Evolutionary conservation across 805 yeast species (phyloP), one percentile per base, ranked within the genome.

Genomic region (Isabelozyma rhagii): DNA sequence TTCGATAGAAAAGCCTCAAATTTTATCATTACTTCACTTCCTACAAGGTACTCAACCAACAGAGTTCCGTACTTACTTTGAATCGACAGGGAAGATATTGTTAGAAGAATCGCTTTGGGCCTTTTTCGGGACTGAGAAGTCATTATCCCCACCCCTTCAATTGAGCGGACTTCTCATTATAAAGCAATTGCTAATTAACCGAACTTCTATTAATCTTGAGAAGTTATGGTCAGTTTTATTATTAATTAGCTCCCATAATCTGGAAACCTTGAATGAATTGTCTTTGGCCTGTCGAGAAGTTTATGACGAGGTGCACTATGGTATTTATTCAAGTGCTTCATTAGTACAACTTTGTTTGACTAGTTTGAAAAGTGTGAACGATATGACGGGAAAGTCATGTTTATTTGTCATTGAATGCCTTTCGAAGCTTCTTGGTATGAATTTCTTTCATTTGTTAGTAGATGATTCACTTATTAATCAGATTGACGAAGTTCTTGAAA

Each of bases 141-240:
- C 36, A 31, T 14, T 55, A 27, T 15, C 49, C 8, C 31, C 48
- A 13, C 36, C 60, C 1, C 54, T 53, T 15, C 46, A 60, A 3
- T 48, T 69, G 11, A 62, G 62, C 47, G 78, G 71, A 3, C 62
- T 74, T 44, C 57, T 74, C 18, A 43, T 74, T 8, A 21, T 72
- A 25, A 73, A 73, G 47, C 77, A 70, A 50, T 45, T 69, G 36
- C 59, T 74, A 13, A 65, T 71, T 31, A 67, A 61, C 50, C 52
- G 65, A 14, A 48, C 46, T 27, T 40, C 49, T 4, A 39, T 71
- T 15, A 53, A 60, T 10, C 49, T 64, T 34, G 28, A 40, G 1
- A 56, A 50, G 18, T 50, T 68, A 11, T 70, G 73, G 71, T 25
- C 43, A 2, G 47, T 61, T 8, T 56, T 72, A 25, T 47, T 65